phyloP scores from a whole-genome alignment of 345 rosid species.

The Aurinia saxatilis region DNA sequence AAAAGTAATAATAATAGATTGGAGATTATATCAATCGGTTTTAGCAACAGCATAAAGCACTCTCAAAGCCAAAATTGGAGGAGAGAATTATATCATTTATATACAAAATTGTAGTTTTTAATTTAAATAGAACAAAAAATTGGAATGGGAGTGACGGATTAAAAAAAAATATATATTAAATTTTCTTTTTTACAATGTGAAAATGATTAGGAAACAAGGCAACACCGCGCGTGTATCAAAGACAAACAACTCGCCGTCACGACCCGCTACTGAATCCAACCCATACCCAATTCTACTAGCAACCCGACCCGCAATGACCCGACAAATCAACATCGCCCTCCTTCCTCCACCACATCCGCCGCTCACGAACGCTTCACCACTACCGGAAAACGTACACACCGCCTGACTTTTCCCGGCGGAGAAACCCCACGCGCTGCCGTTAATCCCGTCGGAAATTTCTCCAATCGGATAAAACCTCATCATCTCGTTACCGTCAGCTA shows the following conservation, averaged over 20 bases:
- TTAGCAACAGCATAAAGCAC: too few species aligned
- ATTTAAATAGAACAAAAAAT: too few species aligned
- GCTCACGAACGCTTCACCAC: slow-evolving; percentile 64
- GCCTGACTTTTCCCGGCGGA: slow-evolving; percentile 29
- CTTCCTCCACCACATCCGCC: slow-evolving; percentile 65
- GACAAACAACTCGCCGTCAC: slow-evolving; percentile 62
- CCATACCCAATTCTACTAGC: slow-evolving; percentile 35
- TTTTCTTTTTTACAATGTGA: slow-evolving; percentile 39
- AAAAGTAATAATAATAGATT: too few species aligned
- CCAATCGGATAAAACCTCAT: slow-evolving; percentile 85
- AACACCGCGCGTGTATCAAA: slow-evolving; percentile 78
- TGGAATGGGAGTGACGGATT: too few species aligned
- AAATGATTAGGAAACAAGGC: slow-evolving; percentile 85
- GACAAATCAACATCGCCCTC: slow-evolving; percentile 76
- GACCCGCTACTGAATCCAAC: slow-evolving; percentile 69
- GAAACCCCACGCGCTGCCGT: slow-evolving; percentile 41
- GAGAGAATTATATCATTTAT: too few species aligned
- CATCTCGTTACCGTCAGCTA: slow-evolving; percentile 88
- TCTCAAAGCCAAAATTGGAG: too few species aligned
- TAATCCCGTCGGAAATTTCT: slow-evolving; percentile 29
- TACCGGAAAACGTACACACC: slow-evolving; percentile 59
- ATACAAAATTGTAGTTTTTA: too few species aligned
- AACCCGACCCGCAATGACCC: slow-evolving; percentile 82
- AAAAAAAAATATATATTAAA: too few species aligned
- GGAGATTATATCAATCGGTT: too few species aligned